phyloP scores from a whole-genome alignment of 106 monocot genomes.

The Gastrodia elata region DNA sequence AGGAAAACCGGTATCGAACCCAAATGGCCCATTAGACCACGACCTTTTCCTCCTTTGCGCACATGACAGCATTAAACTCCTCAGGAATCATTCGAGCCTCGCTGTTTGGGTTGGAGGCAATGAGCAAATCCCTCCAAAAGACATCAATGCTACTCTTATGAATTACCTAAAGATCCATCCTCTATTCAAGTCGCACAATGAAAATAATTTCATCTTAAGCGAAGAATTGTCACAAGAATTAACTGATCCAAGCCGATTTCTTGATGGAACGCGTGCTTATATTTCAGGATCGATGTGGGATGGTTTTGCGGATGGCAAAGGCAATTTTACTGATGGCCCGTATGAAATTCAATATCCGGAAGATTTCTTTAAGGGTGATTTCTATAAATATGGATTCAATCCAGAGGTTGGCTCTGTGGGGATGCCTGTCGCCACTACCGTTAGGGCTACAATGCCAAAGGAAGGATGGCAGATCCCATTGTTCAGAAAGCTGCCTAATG shows the following conservation, averaged over 20 bases:
- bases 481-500: conserved; percentile 41
- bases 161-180: conserved; percentile 75
- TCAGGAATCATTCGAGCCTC: conserved; percentile 90
- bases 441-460: conserved; percentile 88
- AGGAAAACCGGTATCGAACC: conserved; percentile 83
- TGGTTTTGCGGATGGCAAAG: conserved; percentile 94
- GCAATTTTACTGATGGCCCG: conserved; percentile 89
- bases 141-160: conserved; percentile 64
- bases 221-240: conserved; percentile 24
- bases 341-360: conserved; percentile 90
- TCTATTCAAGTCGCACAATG: conserved; percentile 19
- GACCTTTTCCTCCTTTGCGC: conserved; percentile 84
- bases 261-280: conserved; percentile 89
- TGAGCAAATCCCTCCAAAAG: conserved; percentile 85
- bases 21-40: conserved; percentile 93
- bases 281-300: conserved; percentile 96
- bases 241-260: conserved; percentile 77
- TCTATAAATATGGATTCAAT: conserved; percentile 84
- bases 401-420: conserved; percentile 95
- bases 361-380: conserved; percentile 82
- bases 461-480: conserved; percentile 87
- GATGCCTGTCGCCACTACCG: conserved; percentile 85
- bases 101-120: conserved; percentile 98
- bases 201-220: not conserved
- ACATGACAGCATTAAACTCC: conserved; percentile 79